These are phyloP conservation scores for Blumeria graminis DNA, from an alignment of 2,329 filamentous ascomycete species.

Conservation along the genomic window DNA sequence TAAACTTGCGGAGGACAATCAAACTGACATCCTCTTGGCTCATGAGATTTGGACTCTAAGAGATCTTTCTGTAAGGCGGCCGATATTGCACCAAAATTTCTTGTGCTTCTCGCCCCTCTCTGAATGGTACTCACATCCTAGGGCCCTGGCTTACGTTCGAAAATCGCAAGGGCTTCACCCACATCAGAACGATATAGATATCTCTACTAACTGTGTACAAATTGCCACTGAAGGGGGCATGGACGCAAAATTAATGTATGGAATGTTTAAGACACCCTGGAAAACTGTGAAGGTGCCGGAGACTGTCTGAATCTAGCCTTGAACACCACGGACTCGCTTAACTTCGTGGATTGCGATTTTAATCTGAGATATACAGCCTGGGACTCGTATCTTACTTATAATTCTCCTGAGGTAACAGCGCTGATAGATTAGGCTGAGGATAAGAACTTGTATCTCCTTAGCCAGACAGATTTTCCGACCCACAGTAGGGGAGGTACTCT, in stretches of 20 bases:
- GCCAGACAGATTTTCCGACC: not conserved
- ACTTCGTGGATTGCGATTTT: not conserved
- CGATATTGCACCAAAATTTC: not conserved
- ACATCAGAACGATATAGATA: not conserved
- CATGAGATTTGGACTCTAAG: not conserved
- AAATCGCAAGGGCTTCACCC: not conserved
- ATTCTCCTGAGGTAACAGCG: not conserved
- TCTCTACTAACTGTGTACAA: not conserved
- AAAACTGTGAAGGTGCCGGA: not conserved
- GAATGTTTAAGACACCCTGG: not conserved
- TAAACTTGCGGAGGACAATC: not conserved
- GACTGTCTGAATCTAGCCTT: not conserved
- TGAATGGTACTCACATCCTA: not conserved
- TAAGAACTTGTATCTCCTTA: not conserved
- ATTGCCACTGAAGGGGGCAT: not conserved
- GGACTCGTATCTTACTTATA: not conserved
- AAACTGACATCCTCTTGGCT: not conserved
- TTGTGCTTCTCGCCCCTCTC: not conserved
- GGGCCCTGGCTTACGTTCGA: not conserved
- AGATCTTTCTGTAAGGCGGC: not conserved
- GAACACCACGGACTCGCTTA: not conserved
- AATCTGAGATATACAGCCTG: not conserved
- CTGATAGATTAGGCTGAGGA: not conserved
- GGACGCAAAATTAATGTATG: not conserved
- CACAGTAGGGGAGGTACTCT: not conserved